These are phyloP conservation scores for Celoporthe dispersa DNA, from an alignment of 2,329 filamentous ascomycete genomes.

Conservation along the genomic window DNA sequence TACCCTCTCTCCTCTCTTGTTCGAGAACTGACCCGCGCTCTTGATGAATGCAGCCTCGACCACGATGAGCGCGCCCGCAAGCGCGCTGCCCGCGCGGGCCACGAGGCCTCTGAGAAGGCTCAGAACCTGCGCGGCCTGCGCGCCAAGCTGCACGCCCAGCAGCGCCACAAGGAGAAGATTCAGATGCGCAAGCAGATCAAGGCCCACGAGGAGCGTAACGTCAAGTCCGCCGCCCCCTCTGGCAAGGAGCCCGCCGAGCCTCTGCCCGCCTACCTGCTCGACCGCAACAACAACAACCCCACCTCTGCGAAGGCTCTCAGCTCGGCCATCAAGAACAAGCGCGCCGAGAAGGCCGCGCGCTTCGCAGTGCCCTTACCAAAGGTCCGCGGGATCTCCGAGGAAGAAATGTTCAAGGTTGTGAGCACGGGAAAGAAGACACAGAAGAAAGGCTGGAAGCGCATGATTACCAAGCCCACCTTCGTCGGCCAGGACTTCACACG, in stretches of 20 bases:
- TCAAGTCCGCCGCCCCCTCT: constrained; percentile 80
- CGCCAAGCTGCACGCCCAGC: constrained; percentile 92
- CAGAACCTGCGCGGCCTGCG: constrained; percentile 91
- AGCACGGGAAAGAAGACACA: constrained; percentile 94
- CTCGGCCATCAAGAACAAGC: constrained; percentile 93
- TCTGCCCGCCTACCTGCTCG: constrained; percentile 90
- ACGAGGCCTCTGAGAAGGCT: constrained; percentile 86
- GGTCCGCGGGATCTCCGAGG: constrained; percentile 89
- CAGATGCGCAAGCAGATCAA: constrained; percentile 96
- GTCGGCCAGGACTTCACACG: constrained; percentile 88
- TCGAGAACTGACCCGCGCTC: too few species aligned
- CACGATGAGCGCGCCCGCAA: constrained; percentile 91
- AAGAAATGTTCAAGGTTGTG: constrained; percentile 89
- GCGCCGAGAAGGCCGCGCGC: constrained; percentile 89
- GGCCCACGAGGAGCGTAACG: constrained; percentile 92
- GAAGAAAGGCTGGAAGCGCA: constrained; percentile 71
- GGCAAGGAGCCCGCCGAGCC: constrained; percentile 80
- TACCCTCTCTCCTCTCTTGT: too few species aligned
- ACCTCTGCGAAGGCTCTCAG: constrained; percentile 49
- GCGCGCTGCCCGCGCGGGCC: constrained; percentile 82
- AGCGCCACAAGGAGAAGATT: constrained; percentile 96
- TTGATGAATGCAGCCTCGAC: too few species aligned
- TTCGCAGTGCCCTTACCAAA: constrained; percentile 93
- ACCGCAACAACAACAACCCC: constrained; percentile 65
- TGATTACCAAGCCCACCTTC: constrained; percentile 82